phyloP scores from a whole-genome alignment of 164 flowering plant species.

The Annona squamosa region DNA sequence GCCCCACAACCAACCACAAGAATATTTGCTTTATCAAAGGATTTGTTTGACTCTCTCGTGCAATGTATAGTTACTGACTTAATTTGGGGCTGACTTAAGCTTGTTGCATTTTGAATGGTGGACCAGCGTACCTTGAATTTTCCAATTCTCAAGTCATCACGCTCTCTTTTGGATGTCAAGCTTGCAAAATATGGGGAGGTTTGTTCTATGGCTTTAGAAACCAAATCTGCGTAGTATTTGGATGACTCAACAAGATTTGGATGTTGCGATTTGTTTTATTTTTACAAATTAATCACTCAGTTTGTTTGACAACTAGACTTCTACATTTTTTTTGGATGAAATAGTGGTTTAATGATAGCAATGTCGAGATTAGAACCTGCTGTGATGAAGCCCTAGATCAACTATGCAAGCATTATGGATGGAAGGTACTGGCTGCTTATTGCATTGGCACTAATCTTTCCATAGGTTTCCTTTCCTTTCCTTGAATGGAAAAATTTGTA shows the following conservation, averaged over 20 bases:
- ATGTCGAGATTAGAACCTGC: slow-evolving; percentile 54
- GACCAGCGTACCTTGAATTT: slow-evolving; percentile 54
- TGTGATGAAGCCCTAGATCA: slow-evolving; percentile 51
- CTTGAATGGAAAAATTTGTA: no score
- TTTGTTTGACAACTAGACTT: background rate
- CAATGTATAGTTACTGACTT: background rate
- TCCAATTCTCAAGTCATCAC: slow-evolving; percentile 45
- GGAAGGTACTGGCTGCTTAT: slow-evolving; percentile 55
- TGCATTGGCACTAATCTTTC: background rate
- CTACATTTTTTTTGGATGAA: slow-evolving; percentile 5
- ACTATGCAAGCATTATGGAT: slow-evolving; percentile 49
- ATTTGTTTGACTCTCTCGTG: background rate
- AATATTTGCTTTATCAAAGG: background rate
- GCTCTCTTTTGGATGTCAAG: slow-evolving; percentile 33
- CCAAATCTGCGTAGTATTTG: background rate
- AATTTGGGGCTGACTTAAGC: slow-evolving; percentile 7
- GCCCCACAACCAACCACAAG: background rate
- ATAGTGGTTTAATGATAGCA: slow-evolving; percentile 92
- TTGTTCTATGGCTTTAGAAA: slow-evolving; percentile 12
- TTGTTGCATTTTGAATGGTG: slow-evolving; percentile 8
- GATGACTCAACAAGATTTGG: background rate
- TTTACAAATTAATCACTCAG: background rate
- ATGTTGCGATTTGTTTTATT: background rate
- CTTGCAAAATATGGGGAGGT: slow-evolving; percentile 84
- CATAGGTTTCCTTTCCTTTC: background rate